Conservation (phyloP, 345 rosid genomes). For the Salix purpurea region DNA sequence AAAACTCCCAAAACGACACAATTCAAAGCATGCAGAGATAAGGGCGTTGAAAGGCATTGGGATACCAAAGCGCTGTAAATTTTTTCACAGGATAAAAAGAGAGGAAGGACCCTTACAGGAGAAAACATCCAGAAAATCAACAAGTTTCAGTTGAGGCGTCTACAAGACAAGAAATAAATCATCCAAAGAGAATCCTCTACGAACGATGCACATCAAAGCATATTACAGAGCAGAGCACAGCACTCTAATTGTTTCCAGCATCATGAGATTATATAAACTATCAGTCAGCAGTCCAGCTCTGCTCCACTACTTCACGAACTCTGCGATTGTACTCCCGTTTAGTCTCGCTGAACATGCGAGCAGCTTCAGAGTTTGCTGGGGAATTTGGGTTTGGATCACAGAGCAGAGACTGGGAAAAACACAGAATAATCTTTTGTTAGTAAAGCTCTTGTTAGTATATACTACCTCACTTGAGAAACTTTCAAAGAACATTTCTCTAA, state of each 20-base stretch:
- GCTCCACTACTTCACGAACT: slow-evolving; percentile 84
- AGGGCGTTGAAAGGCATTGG: too few relatives aligned
- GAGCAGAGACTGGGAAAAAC: slow-evolving; percentile 62
- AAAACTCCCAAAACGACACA: too few relatives aligned
- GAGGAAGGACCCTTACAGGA: neutral
- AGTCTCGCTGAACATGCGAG: slow-evolving; percentile 90
- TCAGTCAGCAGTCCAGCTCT: slow-evolving; percentile 90
- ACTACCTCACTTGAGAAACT: neutral
- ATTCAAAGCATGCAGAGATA: too few relatives aligned
- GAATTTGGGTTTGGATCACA: slow-evolving; percentile 97
- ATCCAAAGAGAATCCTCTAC: slow-evolving; percentile 7
- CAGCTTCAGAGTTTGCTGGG: slow-evolving; percentile 98
- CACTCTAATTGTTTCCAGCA: neutral
- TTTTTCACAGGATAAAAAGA: slow-evolving; percentile 11
- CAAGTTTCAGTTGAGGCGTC: slow-evolving; percentile 5
- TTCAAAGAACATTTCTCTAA: neutral
- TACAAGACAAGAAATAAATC: slow-evolving; percentile 19
- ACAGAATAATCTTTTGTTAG: neutral
- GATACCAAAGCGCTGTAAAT: too few relatives aligned
- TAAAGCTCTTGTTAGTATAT: neutral
- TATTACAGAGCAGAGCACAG: slow-evolving; percentile 1
- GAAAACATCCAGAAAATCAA: neutral
- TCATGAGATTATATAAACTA: neutral
- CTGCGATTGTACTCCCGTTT: slow-evolving; percentile 91
- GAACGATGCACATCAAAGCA: slow-evolving; percentile 17